Conservation (phyloP, 164 flowering plant genomes). For the Liriodendron chinense region DNA sequence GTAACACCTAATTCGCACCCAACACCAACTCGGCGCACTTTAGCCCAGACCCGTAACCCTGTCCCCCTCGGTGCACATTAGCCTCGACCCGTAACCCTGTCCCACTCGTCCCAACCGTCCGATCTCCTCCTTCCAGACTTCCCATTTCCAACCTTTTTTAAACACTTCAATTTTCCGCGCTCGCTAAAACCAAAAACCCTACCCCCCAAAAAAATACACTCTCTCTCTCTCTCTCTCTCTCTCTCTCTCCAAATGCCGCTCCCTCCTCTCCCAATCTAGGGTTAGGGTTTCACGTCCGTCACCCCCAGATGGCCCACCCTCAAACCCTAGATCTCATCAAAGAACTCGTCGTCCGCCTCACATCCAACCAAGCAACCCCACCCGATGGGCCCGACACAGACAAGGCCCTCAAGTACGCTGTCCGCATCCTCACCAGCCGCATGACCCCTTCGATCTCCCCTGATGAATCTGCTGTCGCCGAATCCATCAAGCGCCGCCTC, state of each 20-base stretch:
- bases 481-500: slow-evolving; percentile 83
- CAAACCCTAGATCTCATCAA: slow-evolving; percentile 65
- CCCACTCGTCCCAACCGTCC: background rate
- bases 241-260: background rate
- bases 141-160: background rate
- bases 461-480: slow-evolving; percentile 82
- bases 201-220: background rate
- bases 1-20: too few relatives aligned
- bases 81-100: background rate
- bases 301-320: background rate
- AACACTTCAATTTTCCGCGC: slow-evolving; percentile 28
- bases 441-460: slow-evolving; percentile 77
- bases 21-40: too few relatives aligned
- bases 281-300: background rate
- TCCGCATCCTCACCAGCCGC: slow-evolving; percentile 77
- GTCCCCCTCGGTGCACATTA: background rate
- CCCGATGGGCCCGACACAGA: slow-evolving; percentile 23
- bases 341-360: slow-evolving; percentile 70
- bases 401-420: slow-evolving; percentile 61
- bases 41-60: too few relatives aligned
- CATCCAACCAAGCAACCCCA: slow-evolving; percentile 10
- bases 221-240: too few relatives aligned
- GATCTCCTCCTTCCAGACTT: background rate
- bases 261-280: background rate
- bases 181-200: slow-evolving; percentile 24